Evolutionary conservation across 148 eudicot species (phyloP), one percentile per base, ranked within the genome.

Genomic region (Diospyros kaki): DNA sequence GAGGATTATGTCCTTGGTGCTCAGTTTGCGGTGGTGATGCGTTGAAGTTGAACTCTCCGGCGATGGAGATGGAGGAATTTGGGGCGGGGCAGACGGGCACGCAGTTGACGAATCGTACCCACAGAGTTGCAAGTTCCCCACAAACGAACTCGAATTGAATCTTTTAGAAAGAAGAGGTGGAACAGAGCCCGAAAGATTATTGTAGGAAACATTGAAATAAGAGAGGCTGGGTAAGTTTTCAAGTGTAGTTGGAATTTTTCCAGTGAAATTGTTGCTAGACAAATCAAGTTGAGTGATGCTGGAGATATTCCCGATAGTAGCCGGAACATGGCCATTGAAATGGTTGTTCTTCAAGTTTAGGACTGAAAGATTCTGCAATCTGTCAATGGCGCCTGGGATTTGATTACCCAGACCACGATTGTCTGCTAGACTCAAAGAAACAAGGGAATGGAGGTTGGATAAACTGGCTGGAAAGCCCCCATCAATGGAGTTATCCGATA

Each of bases 1-100:
- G 4, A 91, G 86, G 59, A 91, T 87, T 15, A 88, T 83, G 78
- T 91, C 89, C 64, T 88, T 91, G 9, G 80, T 80, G 17, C 83
- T 87, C 53, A 85, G 68, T 69, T 70, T 62, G 15, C 83, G 78
- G 14, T 45, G 71, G 45, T 59, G 78, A 46, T 64, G 75, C n/a
- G 76, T 69, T 9, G 64, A 15, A 56, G 76, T 69, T 9, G 64
- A 15, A 56, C 28, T 15, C 18, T 1, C 17, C 3, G n/a, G 60
- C 9, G 18, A 3, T 13, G n/a, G 43, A 15, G 79, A 73, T 6
- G 88, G 82, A 17, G 75, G 87, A 63, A 66, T 50, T 74, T 85
- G 78, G n/a, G 89, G 82, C 50, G 60, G 76, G 11, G 85, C 73
- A 14, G 83, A 68, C 67, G 87, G 79, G 78, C 97, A 91, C n/a